Evolutionary conservation across 2,329 filamentous ascomycete genomes (phyloP), one percentile per base, ranked within the genome.

Genomic region (Plenodomus tracheiphilus): DNA sequence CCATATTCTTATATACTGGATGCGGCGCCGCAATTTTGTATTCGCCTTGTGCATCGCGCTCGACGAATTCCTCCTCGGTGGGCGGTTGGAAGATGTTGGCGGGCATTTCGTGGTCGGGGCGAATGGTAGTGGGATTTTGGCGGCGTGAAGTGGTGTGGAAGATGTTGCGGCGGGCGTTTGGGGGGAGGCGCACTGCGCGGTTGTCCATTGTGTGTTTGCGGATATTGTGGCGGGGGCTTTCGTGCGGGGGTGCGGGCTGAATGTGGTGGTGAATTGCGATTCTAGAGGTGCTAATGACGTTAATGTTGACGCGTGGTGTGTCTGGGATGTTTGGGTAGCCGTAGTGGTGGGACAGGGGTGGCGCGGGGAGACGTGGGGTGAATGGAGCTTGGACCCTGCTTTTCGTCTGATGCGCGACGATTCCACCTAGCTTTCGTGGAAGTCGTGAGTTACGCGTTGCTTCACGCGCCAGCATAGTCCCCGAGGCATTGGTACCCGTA

Each of bases 21-120:
- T 54, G 54, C 8, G 66, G 67, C 30, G 61, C 66, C 21, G 54
- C 53, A 35, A 80, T 59, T 21, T 73, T 72, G 50, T 79, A 80
- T 20, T 75, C 72, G 1, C 79, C 79, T 44, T 76, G 73, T 20
- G 75, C 73, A 49, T 80, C 75, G 10, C 75, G 73, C 37, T 76
- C 75, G 19, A 81, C 77, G 20, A 81, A 77, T 39, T 81, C 79
- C 20, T 66, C 58, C 21, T 65, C 58, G n/a, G 54, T 36, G 0
- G 60, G 52, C 15, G 58, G 59, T 32, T 53, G 54, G 43, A 62
- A 60, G 32, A 60, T 58, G 5, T 47, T 55, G 21, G 46, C 53
- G 28, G 49, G 34, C 17, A 52, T 47, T 16, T 54, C 45, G 39
- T 46, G 44, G 34, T 65, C 62, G 11, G 62, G 58, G 15, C 62